Conservation (phyloP, 768 basidiomycete genomes). For the Kwoniella dejecticola region DNA sequence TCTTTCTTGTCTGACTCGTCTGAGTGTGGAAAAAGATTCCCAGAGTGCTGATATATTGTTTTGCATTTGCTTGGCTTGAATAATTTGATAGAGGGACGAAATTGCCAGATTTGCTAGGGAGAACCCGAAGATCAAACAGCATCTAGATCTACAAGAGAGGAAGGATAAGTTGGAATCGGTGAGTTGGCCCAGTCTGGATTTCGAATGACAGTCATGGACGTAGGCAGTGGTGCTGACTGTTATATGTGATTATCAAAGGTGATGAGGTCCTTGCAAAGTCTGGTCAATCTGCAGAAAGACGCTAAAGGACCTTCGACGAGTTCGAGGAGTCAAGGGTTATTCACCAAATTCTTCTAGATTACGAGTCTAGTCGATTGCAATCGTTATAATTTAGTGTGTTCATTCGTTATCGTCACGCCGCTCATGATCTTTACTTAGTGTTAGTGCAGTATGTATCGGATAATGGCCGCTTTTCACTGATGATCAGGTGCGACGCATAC, state of each 20-base stretch:
- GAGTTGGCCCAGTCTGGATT: conserved; percentile 20
- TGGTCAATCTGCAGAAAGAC: conserved; percentile 85
- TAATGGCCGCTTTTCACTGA: neutral
- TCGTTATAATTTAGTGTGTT: neutral
- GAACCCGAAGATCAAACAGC: conserved; percentile 82
- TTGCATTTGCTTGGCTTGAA: neutral
- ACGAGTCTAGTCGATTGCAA: neutral
- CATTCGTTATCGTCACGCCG: neutral
- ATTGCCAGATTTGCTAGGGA: conserved; percentile 90
- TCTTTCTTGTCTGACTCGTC: no score
- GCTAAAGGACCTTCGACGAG: conserved; percentile 58
- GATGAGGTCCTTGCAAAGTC: conserved; percentile 90
- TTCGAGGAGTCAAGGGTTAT: conserved; percentile 40
- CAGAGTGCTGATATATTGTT: neutral
- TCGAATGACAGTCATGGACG: neutral
- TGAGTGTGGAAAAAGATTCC: neutral
- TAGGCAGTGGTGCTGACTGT: neutral
- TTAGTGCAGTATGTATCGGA: conserved; percentile 13
- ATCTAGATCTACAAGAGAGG: conserved; percentile 90
- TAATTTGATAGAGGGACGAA: conserved; percentile 64
- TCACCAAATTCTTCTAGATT: conserved; percentile 53
- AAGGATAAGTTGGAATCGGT: conserved; percentile 98
- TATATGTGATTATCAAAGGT: no score
- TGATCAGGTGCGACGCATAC: neutral
- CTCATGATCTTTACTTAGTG: no score